Evolutionary conservation across 768 basidiomycete species (phyloP).

Genomic region (Tricholoma matsutake): DNA sequence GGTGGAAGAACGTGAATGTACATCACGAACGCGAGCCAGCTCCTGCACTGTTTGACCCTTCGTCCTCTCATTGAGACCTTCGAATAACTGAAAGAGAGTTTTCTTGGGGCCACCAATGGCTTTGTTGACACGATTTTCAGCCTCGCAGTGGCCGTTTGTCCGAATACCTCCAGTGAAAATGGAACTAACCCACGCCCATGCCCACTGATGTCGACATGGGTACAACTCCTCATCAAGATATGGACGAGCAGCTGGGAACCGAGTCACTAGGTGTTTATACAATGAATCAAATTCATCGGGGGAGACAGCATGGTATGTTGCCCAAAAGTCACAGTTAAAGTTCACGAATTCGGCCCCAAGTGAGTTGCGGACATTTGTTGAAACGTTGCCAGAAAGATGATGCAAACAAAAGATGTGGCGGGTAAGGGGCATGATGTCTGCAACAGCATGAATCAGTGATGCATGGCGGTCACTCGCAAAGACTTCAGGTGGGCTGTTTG

Average conservation of each 20-base stretch:
- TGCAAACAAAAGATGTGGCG: constrained; percentile 22
- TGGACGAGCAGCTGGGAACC: constrained; percentile 13
- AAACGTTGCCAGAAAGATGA: constrained; percentile 26
- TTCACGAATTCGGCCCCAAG: constrained; percentile 15
- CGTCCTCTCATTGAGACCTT: constrained; percentile 19
- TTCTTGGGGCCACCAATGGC: constrained; percentile 19
- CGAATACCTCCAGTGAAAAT: constrained; percentile 31
- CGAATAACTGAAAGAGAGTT: constrained; percentile 18
- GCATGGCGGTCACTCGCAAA: constrained; percentile 9
- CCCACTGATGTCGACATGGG: constrained; percentile 30
- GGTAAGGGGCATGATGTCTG: constrained; percentile 2
- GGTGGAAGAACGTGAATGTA: constrained; percentile 6
- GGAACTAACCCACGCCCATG: constrained; percentile 28
- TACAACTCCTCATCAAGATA: constrained; percentile 31
- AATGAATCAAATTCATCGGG: constrained; percentile 25
- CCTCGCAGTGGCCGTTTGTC: constrained; percentile 31
- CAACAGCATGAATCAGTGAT: constrained; percentile 9
- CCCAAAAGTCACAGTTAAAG: constrained; percentile 27
- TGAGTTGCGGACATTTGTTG: constrained; percentile 14
- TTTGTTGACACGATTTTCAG: constrained; percentile 24
- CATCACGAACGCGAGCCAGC: constrained; percentile 14
- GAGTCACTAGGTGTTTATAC: constrained; percentile 14
- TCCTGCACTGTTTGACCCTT: constrained; percentile 16
- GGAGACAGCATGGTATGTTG: constrained; percentile 25
- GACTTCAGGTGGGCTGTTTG: constrained; percentile 3